Evolutionary conservation across 2,329 filamentous ascomycete species (phyloP), one percentile per base, ranked within the genome.

Genomic region (Cryphonectria nitschkei): DNA sequence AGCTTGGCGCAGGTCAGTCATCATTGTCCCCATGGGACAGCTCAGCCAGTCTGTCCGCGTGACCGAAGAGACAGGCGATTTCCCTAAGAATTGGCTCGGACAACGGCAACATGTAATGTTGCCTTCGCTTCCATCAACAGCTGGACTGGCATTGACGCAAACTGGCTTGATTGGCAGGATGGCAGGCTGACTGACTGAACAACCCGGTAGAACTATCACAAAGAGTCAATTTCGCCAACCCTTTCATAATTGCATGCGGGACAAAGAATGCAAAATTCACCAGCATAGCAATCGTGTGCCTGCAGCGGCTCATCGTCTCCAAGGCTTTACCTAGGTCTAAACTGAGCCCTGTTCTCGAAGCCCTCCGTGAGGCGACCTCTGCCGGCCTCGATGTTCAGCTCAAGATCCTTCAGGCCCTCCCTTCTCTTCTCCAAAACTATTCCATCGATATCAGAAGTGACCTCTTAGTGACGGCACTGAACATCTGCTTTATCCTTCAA

Each of bases 261-360:
- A 96, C 94, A 74, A 93, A 92, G 75, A 97, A 97, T 87, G 87
- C 91, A 74, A 98, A 96, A 79, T 94, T 97, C 79, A 96, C 93
- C 0, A 89, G 89, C 65, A 96, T 95, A 76, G 95, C 93, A 50
- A 92, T 97, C 22, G 90, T 94, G 62, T 97, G 95, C 79, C 85
- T 99, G 54, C 95, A 98, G 79, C 89, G 95, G 65, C 88, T 99
- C 70, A 93, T 97, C 69, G 90, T 97, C 69, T 90, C 92, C 67
- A 89, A 90, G 75, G 94, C 93, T 9, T 84, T 99, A 58, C 93
- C 96, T 0, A 88, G 90, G 74, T 89, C 92, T 68, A 91, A 94
- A 75, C 84, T 99, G 68, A 92, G 91, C 78, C 94, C 97, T 79
- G 92, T 97, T 19, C 86, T 99, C 3, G 93, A 97, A 77, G 94